Conservation (phyloP, 257 asterid species). For the Solanum gandarillasii region DNA sequence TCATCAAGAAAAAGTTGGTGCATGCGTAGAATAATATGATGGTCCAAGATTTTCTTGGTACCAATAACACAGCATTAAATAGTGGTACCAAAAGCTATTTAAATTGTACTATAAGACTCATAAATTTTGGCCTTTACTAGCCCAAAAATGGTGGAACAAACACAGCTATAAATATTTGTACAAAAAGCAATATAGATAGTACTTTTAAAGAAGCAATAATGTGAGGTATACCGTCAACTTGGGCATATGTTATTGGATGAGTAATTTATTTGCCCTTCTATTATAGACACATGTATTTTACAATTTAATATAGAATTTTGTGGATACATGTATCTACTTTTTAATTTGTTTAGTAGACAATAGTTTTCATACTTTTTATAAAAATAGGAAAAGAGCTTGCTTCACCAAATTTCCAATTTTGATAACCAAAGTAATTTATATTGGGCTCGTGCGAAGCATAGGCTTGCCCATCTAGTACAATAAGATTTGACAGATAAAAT, state of each 20-base stretch:
- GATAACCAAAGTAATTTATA: not conserved
- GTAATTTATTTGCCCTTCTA: too few relatives aligned
- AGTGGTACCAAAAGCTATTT: not conserved
- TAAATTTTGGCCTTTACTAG: not conserved
- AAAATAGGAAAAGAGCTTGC: not conserved
- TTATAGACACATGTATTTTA: too few relatives aligned
- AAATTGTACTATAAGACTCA: not conserved
- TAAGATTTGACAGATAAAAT: too few relatives aligned
- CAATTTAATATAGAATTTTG: too few relatives aligned
- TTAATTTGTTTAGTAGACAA: not conserved
- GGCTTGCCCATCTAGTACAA: too few relatives aligned
- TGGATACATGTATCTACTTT: not conserved
- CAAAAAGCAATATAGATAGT: not conserved
- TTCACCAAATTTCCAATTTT: not conserved
- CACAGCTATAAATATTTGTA: not conserved
- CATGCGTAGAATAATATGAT: not conserved
- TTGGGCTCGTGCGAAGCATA: too few relatives aligned
- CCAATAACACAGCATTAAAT: not conserved
- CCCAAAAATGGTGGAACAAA: not conserved
- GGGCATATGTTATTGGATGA: too few relatives aligned
- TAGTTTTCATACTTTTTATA: not conserved
- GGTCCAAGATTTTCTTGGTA: not conserved
- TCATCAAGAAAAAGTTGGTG: not conserved
- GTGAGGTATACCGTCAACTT: too few relatives aligned
- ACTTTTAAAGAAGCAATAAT: too few relatives aligned